Evolutionary conservation across 2,329 filamentous ascomycete species (phyloP).

Genomic region (Fusarium beomiforme): DNA sequence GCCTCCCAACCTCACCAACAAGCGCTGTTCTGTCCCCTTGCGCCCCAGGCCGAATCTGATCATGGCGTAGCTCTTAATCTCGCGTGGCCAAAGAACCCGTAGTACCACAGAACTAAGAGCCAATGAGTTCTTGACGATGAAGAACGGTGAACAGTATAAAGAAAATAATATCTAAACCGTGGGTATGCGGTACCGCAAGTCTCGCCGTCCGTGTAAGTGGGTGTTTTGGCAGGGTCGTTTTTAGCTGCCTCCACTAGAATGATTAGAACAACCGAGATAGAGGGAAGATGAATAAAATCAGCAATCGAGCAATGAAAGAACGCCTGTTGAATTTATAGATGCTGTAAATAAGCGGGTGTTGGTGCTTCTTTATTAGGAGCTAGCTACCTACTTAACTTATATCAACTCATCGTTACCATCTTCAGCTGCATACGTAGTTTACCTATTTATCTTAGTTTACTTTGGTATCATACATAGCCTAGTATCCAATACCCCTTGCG

Average conservation of each 20-base stretch:
- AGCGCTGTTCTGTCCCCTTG: conserved; percentile 8
- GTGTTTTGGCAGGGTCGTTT: not conserved
- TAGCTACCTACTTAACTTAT: not conserved
- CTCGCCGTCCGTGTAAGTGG: conserved; percentile 32
- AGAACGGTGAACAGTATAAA: not conserved
- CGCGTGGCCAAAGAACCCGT: not conserved
- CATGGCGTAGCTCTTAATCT: conserved; percentile 21
- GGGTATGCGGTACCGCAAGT: conserved; percentile 21
- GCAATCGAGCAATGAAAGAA: not conserved
- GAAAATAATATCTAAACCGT: not conserved
- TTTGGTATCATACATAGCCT: not conserved
- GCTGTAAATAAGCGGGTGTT: conserved; percentile 16
- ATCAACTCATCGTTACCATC: conserved; percentile 26
- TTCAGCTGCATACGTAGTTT: not conserved
- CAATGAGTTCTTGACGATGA: not conserved
- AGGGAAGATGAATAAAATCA: not conserved
- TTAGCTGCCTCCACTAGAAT: conserved; percentile 15
- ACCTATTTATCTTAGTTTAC: not conserved
- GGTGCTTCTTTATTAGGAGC: conserved; percentile 11
- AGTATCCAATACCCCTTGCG: conserved; percentile 3
- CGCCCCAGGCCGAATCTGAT: conserved; percentile 7
- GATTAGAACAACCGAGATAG: not conserved
- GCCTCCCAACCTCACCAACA: conserved; percentile 28
- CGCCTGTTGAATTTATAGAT: not conserved
- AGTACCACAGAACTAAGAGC: not conserved